A percentile compares a stretch with the other conserved stretches of the same genome.
Evolutionary conservation across 148 eudicot genomes (phyloP).

Genomic region (Chenopodium album): DNA sequence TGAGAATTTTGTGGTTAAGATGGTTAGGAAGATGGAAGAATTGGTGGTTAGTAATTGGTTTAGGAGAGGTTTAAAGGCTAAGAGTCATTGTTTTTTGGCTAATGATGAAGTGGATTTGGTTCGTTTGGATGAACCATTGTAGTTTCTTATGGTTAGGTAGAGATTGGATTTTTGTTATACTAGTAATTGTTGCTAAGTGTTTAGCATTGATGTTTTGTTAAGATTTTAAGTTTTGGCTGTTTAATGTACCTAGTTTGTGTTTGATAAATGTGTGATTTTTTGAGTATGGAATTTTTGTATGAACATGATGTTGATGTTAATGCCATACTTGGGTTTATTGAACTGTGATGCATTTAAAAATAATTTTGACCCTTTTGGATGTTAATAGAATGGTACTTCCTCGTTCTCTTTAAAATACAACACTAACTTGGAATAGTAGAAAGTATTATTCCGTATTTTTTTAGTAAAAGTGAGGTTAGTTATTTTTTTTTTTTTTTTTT

Average conservation of each 20-base stretch:
- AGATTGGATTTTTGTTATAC: background rate
- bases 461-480: too few species aligned
- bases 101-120: slow-evolving; percentile 20
- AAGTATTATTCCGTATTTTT: too few species aligned
- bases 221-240: background rate
- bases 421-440: too few species aligned
- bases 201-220: background rate
- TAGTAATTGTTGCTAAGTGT: background rate
- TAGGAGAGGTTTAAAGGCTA: slow-evolving; percentile 48
- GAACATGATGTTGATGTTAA: too few species aligned
- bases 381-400: too few species aligned
- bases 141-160: background rate
- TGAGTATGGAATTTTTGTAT: too few species aligned
- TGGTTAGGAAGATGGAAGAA: slow-evolving; percentile 70
- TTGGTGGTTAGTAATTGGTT: slow-evolving; percentile 54
- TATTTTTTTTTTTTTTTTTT: too few species aligned
- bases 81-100: slow-evolving; percentile 46
- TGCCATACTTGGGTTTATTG: too few species aligned
- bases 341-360: too few species aligned
- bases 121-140: slow-evolving; percentile 20
- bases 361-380: too few species aligned
- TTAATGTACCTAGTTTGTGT: background rate
- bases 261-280: background rate
- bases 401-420: too few species aligned
- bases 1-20: slow-evolving; percentile 75